Evolutionary conservation across 2,329 filamentous ascomycete genomes (phyloP).

Genomic region (Sphaerulina vaccinii): DNA sequence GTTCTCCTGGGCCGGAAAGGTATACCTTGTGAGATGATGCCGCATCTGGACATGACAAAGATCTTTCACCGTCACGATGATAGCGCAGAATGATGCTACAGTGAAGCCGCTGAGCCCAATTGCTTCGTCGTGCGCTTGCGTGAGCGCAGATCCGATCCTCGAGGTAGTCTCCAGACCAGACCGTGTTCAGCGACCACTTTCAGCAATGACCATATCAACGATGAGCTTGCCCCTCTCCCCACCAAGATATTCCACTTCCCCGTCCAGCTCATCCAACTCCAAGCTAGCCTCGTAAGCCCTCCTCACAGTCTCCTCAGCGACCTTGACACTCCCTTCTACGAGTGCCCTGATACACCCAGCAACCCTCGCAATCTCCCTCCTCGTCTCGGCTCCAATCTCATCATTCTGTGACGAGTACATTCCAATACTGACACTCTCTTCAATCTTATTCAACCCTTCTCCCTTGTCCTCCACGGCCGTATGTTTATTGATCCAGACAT

Average conservation of each 20-base stretch:
- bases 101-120: too few species aligned
- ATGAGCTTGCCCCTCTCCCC: conserved; percentile 40
- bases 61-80: too few species aligned
- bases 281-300: conserved; percentile 79
- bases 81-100: too few species aligned
- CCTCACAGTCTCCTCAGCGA: conserved; percentile 87
- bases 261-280: conserved; percentile 65
- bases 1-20: too few species aligned
- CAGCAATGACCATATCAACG: conserved; percentile 37
- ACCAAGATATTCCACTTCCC: conserved; percentile 49
- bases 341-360: conserved; percentile 78
- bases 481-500: conserved; percentile 86
- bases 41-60: too few species aligned
- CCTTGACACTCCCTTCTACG: conserved; percentile 75
- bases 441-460: conserved; percentile 75
- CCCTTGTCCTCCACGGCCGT: conserved; percentile 57
- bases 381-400: conserved; percentile 69
- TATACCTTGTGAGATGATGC: too few species aligned
- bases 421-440: conserved; percentile 79
- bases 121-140: too few species aligned
- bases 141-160: too few species aligned
- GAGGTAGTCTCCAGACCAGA: too few species aligned
- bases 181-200: conserved; percentile 9
- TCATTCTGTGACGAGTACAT: conserved; percentile 98
- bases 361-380: conserved; percentile 84